Evolutionary conservation across 129 eudicot genomes (phyloP).

Genomic region (Logfia minima): DNA sequence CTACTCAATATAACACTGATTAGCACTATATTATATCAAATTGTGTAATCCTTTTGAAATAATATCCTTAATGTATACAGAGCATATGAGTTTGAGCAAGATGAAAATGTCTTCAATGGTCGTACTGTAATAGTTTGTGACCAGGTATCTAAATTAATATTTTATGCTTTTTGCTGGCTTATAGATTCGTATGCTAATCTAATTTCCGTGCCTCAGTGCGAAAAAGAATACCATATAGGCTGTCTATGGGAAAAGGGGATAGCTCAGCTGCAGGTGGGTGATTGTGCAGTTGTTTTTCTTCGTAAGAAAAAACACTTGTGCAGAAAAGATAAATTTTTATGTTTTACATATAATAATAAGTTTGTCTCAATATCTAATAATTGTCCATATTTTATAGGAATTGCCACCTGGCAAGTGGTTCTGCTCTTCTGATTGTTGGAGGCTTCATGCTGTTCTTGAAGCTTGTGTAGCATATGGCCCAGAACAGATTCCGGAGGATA

Average conservation of each 20-base stretch:
- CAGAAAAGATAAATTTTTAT: too few relatives aligned
- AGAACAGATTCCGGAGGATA: slow-evolving; percentile 42
- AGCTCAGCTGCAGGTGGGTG: slow-evolving; percentile 70
- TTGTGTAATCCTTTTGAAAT: slow-evolving; percentile 1
- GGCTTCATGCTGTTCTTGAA: slow-evolving; percentile 49
- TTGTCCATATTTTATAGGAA: slow-evolving; percentile 42
- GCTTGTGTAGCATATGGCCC: slow-evolving; percentile 40
- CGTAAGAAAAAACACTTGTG: neutral
- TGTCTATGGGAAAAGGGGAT: slow-evolving; percentile 59
- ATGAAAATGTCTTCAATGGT: slow-evolving; percentile 63
- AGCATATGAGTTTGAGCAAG: slow-evolving; percentile 55
- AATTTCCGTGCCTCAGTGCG: slow-evolving; percentile 46
- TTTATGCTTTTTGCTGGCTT: slow-evolving; percentile 2
- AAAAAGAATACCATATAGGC: slow-evolving; percentile 83
- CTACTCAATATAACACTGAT: neutral
- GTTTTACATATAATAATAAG: neutral
- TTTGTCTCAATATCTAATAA: neutral
- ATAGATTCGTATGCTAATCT: slow-evolving; percentile 10
- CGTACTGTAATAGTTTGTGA: slow-evolving; percentile 78
- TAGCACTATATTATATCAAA: neutral
- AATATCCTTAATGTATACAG: slow-evolving; percentile 38
- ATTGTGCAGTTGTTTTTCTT: neutral
- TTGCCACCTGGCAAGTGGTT: slow-evolving; percentile 81
- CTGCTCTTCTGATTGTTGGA: slow-evolving; percentile 56
- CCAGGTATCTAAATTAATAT: slow-evolving; percentile 50